phyloP scores from a whole-genome alignment of 345 rosid species.

The Moricandia moricandioides region DNA sequence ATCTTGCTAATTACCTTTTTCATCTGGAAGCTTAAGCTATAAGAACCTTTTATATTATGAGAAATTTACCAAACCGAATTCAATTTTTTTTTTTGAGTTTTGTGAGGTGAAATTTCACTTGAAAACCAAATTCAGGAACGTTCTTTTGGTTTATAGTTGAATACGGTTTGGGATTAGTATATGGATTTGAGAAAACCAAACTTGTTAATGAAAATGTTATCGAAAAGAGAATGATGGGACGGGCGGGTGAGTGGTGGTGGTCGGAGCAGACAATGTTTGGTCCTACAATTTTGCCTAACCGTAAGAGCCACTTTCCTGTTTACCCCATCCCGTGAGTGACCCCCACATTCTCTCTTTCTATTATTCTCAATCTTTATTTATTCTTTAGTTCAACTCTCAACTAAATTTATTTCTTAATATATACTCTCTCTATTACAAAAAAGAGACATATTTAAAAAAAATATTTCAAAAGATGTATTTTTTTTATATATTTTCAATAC shows the following conservation, averaged over 20 bases:
- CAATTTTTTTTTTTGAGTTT: background rate
- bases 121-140: background rate
- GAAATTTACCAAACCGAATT: background rate
- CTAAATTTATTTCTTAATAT: background rate
- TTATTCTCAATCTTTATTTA: background rate
- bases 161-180: background rate
- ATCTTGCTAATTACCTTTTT: background rate
- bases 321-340: constrained; percentile 15
- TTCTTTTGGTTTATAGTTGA: background rate
- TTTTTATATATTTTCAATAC: too few relatives aligned
- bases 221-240: background rate
- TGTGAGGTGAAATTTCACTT: background rate
- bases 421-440: too few relatives aligned
- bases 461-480: too few relatives aligned
- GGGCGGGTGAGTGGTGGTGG: constrained; percentile 22
- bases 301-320: constrained; percentile 12
- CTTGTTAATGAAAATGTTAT: background rate
- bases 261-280: constrained; percentile 30
- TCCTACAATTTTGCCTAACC: constrained; percentile 23
- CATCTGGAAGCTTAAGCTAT: background rate
- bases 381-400: background rate
- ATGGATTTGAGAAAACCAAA: background rate
- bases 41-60: background rate
- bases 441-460: too few relatives aligned
- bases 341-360: constrained; percentile 27